Percentiles rank a stretch among this genome's conserved stretches.
These are phyloP conservation scores for Diaporthe sp. DNA, from an alignment of 2,329 filamentous ascomycete species.

Conservation along the genomic window DNA sequence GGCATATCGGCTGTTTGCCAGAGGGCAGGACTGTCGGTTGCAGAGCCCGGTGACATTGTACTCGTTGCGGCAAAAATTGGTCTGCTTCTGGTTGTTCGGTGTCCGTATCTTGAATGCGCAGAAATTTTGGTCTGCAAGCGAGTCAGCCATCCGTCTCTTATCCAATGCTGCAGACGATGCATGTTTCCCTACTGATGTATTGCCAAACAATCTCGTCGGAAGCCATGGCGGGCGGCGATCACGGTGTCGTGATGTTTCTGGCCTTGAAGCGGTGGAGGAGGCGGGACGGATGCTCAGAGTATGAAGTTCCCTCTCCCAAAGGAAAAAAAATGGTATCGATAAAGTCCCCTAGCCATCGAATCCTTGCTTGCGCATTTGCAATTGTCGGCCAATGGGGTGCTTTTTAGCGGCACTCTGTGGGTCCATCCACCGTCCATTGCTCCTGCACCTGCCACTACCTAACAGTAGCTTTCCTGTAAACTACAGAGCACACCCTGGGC, in stretches of 20 bases:
- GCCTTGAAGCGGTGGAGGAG: constrained; percentile 19
- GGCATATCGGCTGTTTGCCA: constrained; percentile 92
- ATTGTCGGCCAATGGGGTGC: constrained; percentile 12
- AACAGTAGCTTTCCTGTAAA: background rate
- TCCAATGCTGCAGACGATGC: background rate
- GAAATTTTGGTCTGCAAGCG: constrained; percentile 71
- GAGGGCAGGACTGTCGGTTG: constrained; percentile 87
- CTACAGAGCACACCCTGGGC: background rate
- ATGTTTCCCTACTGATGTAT: constrained; percentile 15
- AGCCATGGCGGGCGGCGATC: constrained; percentile 67
- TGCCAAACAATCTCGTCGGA: constrained; percentile 98
- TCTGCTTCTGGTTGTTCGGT: constrained; percentile 75
- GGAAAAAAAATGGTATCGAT: constrained; percentile 37
- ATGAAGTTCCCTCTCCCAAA: background rate
- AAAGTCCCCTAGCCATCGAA: constrained; percentile 28
- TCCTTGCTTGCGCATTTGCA: constrained; percentile 31
- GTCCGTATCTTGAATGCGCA: constrained; percentile 92
- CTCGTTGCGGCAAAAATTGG: constrained; percentile 94
- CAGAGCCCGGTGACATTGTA: constrained; percentile 88
- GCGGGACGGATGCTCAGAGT: constrained; percentile 29
- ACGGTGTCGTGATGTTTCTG: background rate
- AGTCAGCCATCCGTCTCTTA: background rate
- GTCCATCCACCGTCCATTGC: background rate
- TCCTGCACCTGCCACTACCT: background rate
- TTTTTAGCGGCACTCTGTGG: background rate